Percentiles rank a stretch among this genome's conserved stretches.
These are phyloP conservation scores for Meyerozyma athensensis DNA, from an alignment of 1,139 yeast species.

Conservation along the genomic window DNA sequence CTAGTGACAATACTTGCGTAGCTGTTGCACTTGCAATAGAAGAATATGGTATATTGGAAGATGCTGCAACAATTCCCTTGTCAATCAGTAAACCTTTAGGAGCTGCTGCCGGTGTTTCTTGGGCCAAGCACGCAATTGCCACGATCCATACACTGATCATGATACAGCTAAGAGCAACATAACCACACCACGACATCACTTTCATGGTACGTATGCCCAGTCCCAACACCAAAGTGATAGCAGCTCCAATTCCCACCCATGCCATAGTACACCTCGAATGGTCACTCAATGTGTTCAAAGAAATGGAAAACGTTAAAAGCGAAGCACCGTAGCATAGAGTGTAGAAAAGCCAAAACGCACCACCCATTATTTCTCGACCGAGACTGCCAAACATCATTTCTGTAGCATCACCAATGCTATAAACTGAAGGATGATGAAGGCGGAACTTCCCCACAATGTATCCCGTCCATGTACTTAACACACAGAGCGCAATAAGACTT, in stretches of 20 bases:
- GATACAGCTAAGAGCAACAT: slow-evolving; percentile 9
- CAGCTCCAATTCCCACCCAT: not conserved
- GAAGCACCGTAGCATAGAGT: slow-evolving; percentile 1
- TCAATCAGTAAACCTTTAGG: slow-evolving; percentile 5
- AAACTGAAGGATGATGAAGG: slow-evolving; percentile 7
- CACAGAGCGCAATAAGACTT: slow-evolving; percentile 8
- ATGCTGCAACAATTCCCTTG: slow-evolving; percentile 8
- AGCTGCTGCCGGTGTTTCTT: slow-evolving; percentile 9
- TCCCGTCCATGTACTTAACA: slow-evolving; percentile 12
- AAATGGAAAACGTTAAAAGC: not conserved
- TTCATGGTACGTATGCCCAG: slow-evolving; percentile 11
- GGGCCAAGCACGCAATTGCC: slow-evolving; percentile 11
- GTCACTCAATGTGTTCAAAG: not conserved
- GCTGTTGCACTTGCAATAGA: slow-evolving; percentile 10
- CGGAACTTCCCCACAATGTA: slow-evolving; percentile 10
- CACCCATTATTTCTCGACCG: not conserved
- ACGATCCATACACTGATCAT: slow-evolving; percentile 11
- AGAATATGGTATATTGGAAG: slow-evolving; percentile 7
- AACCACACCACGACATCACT: slow-evolving; percentile 11
- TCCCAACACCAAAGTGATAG: slow-evolving; percentile 9
- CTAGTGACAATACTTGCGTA: slow-evolving; percentile 10
- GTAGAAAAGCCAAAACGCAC: slow-evolving; percentile 1
- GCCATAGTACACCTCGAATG: not conserved
- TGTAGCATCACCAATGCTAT: slow-evolving; percentile 1
- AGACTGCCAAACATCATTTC: slow-evolving; percentile 1